phyloP scores from a whole-genome alignment of 352 stramenopile species.

The Peronospora tabacina region DNA sequence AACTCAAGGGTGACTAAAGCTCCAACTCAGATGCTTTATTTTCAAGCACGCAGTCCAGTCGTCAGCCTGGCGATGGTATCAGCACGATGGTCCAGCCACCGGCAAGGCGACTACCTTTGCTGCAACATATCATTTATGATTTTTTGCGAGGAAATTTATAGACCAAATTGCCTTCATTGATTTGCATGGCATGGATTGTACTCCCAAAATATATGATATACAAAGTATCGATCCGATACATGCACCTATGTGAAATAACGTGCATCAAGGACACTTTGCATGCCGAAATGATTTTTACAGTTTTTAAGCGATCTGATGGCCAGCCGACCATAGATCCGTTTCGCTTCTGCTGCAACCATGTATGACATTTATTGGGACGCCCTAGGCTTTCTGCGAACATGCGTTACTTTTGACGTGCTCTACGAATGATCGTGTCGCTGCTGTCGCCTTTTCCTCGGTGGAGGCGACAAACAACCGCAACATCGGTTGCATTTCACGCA shows the following conservation, averaged over 20 bases:
- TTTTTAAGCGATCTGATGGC: neutral
- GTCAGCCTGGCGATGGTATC: neutral
- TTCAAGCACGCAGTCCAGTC: neutral
- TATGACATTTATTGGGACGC: neutral
- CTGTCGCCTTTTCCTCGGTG: neutral
- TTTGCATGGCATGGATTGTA: neutral
- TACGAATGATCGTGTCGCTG: neutral
- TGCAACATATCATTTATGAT: neutral
- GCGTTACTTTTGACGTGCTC: neutral
- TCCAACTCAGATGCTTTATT: neutral
- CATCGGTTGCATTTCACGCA: neutral
- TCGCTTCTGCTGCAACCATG: neutral
- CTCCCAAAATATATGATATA: neutral
- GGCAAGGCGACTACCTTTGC: neutral
- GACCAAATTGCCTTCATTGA: neutral
- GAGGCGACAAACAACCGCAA: neutral
- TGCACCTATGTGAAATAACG: neutral
- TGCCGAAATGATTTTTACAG: neutral
- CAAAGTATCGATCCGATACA: no score
- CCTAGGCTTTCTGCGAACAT: neutral
- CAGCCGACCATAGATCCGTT: neutral
- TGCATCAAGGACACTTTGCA: neutral
- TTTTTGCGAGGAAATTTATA: no score
- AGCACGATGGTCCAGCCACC: neutral
- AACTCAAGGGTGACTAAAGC: neutral